Percentiles rank a stretch among this genome's conserved stretches.
phyloP scores from a whole-genome alignment of 2,329 filamentous ascomycete species.

The Leptographium wingfieldii region DNA sequence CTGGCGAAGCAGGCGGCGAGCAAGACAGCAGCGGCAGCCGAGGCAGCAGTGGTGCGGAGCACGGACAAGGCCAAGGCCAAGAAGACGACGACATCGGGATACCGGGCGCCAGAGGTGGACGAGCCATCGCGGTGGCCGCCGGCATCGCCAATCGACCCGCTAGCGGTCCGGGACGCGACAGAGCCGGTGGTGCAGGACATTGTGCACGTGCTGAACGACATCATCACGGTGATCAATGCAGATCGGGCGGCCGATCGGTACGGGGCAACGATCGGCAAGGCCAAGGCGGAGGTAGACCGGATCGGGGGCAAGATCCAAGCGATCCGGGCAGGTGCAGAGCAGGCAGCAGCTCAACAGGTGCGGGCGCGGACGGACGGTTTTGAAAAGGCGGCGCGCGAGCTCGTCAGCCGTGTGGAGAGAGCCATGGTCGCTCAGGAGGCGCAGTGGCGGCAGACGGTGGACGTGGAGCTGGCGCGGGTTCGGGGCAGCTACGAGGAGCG shows the following conservation, averaged over 20 bases:
- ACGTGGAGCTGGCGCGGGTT: constrained; percentile 68
- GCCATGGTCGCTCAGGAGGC: constrained; percentile 71
- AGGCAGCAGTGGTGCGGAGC: neutral
- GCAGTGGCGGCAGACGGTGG: constrained; percentile 79
- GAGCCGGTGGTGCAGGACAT: constrained; percentile 88
- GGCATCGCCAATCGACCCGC: constrained; percentile 61
- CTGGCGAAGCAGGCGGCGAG: neutral
- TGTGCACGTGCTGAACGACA: constrained; percentile 89
- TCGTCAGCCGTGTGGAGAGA: constrained; percentile 77
- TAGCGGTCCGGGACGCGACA: constrained; percentile 60
- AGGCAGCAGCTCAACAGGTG: constrained; percentile 64
- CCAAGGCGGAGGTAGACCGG: constrained; percentile 68
- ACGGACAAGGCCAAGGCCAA: constrained; percentile 7
- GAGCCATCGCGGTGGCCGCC: constrained; percentile 53
- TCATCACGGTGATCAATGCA: constrained; percentile 85
- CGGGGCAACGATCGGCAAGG: constrained; percentile 65
- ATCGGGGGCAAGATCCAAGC: constrained; percentile 67
- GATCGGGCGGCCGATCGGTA: constrained; percentile 71
- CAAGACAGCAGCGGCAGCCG: neutral
- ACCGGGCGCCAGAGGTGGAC: constrained; percentile 49
- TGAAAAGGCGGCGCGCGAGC: constrained; percentile 71
- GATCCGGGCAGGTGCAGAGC: constrained; percentile 57
- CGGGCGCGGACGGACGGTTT: constrained; percentile 61
- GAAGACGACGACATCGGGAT: constrained; percentile 17
- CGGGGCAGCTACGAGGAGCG: constrained; percentile 68